Evolutionary conservation across 331 rosid genomes (phyloP), one percentile per base, ranked within the genome.

Genomic region (Telfairia occidentalis): DNA sequence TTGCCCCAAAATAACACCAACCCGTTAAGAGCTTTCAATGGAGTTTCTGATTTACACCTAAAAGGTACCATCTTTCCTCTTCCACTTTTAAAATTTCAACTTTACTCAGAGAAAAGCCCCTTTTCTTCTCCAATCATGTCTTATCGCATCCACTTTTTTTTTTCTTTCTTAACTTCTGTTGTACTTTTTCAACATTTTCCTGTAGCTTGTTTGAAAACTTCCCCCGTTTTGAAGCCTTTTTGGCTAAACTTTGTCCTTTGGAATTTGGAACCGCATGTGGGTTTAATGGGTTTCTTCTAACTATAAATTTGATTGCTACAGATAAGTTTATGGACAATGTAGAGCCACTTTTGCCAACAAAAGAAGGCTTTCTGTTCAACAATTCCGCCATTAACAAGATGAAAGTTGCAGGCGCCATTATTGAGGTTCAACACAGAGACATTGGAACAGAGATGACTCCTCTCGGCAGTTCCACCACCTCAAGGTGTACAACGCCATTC

Each of bases 381-480:
- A 88, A 88, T 82, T 78, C 78, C 30, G 84, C 85, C 23, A 78
- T 77, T 38, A 21, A 28, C 30, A 89, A 78, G 34, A 72, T 82
- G 91, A 81, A 82, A 81, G 89, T 84, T 57, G 84, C 89, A 2
- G 83, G 80, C 78, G 82, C 90, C 63, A 50, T 78, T 73, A 82
- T 81, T 50, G 84, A 83, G 66, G 77, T 84, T 48, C 84, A 90
- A 30, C 96, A 92, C 37, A 83, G 85, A 75, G 99, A 92, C 78
- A 77, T 82, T 49, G 99, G 99, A 40, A 92, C 99, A 1, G 99
- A 92, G 72, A 92, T 95, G 97, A 90, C 97, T 43, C 97, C 99
- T 21, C 84, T 90, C n/a, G 99, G 97, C 42, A 95, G 97, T 78
- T 95, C 97, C 53, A 92, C 97, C 26, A 89, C 97, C 50, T 90